Conservation (phyloP, 202 grass and related monocot genomes). For the Bolboschoenoplectus hybrid region DNA sequence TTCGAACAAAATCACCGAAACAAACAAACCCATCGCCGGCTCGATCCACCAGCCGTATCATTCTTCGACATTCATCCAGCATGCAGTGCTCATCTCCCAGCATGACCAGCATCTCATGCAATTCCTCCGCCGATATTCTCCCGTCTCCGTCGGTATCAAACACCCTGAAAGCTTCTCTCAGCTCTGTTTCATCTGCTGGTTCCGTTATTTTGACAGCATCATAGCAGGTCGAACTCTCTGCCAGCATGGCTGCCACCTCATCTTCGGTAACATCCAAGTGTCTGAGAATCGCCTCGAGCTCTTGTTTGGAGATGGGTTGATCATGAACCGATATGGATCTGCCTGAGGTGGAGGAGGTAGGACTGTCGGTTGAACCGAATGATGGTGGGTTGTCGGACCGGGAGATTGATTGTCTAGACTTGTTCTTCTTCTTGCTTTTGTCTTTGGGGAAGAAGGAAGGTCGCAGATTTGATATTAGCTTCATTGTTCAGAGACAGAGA, state of each 20-base stretch:
- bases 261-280: constrained; percentile 42
- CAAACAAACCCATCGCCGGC: constrained; percentile 69
- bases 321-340: constrained; percentile 30
- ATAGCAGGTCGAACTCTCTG: constrained; percentile 21
- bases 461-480: constrained; percentile 18
- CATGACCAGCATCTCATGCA: constrained; percentile 47
- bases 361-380: constrained; percentile 35
- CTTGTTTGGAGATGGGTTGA: constrained; percentile 35
- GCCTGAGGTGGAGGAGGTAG: constrained; percentile 33
- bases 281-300: constrained; percentile 57
- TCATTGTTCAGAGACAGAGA: background rate
- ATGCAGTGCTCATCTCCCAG: constrained; percentile 59
- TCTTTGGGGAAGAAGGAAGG: constrained; percentile 29
- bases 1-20: constrained; percentile 58
- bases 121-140: constrained; percentile 66
- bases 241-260: constrained; percentile 50
- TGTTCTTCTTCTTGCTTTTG: constrained; percentile 4
- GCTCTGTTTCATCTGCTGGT: constrained; percentile 53
- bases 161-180: constrained; percentile 52
- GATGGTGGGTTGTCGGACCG: constrained; percentile 31
- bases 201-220: background rate
- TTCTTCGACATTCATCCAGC: constrained; percentile 67
- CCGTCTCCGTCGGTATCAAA: constrained; percentile 73
- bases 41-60: constrained; percentile 57
- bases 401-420: background rate